phyloP scores from a whole-genome alignment of 2,329 filamentous ascomycete genomes.

The Ophiostoma sp. region DNA sequence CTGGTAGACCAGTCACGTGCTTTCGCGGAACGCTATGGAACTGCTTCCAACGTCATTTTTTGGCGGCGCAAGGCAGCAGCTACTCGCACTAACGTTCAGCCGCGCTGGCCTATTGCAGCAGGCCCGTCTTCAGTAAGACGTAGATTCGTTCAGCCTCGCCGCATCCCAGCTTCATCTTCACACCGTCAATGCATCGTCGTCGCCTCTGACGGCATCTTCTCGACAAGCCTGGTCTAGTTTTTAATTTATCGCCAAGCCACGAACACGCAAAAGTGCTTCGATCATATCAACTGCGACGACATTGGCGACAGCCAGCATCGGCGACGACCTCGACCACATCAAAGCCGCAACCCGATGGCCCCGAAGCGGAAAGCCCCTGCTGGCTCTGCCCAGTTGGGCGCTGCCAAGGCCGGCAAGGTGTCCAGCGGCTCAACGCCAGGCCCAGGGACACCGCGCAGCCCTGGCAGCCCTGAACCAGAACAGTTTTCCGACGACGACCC shows the following conservation, averaged over 20 bases:
- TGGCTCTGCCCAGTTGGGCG: slow-evolving; percentile 40
- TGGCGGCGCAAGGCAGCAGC: not conserved
- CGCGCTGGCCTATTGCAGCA: slow-evolving; percentile 8
- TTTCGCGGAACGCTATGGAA: slow-evolving; percentile 17
- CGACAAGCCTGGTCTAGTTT: not conserved
- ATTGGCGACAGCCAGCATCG: not conserved
- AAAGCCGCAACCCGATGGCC: slow-evolving; percentile 43
- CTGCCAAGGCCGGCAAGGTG: slow-evolving; percentile 50
- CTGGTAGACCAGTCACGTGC: slow-evolving; percentile 18
- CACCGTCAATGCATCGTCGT: not conserved
- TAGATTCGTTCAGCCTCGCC: not conserved
- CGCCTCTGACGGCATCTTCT: not conserved
- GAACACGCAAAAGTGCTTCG: not conserved
- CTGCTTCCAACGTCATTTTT: not conserved
- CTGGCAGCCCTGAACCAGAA: slow-evolving; percentile 48
- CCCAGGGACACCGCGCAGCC: slow-evolving; percentile 54
- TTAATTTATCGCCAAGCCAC: too few species aligned
- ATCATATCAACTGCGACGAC: not conserved
- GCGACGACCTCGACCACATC: not conserved
- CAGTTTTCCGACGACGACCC: slow-evolving; percentile 51
- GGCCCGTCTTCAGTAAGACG: not conserved
- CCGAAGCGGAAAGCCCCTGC: slow-evolving; percentile 62
- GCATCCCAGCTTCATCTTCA: not conserved
- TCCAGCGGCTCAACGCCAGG: slow-evolving; percentile 58
- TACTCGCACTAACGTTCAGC: slow-evolving; percentile 18